phyloP scores from a whole-genome alignment of 1,284 basidiomycete genomes.

The Trichosporon ovoides region DNA sequence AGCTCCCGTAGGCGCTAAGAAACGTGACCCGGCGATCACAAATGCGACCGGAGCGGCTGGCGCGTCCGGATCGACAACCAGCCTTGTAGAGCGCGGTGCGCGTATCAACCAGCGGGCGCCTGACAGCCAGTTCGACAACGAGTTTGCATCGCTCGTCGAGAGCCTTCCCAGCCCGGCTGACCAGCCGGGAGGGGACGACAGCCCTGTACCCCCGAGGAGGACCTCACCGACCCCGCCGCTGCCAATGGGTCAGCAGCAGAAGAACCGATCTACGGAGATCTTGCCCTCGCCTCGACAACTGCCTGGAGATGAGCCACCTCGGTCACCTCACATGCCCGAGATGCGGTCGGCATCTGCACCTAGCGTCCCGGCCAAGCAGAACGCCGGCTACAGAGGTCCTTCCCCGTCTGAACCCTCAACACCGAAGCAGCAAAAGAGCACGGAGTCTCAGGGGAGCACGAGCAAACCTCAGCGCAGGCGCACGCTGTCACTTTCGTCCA shows the following conservation, averaged over 20 bases:
- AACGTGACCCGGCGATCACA: conserved; percentile 7
- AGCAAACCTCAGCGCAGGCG: conserved; percentile 10
- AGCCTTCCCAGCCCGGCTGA: neutral
- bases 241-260: neutral
- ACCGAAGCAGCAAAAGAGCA: conserved; percentile 8
- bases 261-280: neutral
- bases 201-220: neutral
- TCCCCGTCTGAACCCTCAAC: conserved; percentile 1
- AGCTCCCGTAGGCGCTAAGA: conserved; percentile 6
- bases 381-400: neutral
- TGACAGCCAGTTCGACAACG: neutral
- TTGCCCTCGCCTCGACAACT: neutral
- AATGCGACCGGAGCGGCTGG: neutral
- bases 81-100: neutral
- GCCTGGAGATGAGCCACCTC: neutral
- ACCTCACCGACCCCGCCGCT: neutral
- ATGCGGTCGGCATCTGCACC: neutral
- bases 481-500: conserved; percentile 11
- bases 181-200: neutral
- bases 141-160: conserved; percentile 1
- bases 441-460: neutral
- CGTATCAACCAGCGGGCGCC: neutral
- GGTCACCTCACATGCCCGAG: neutral
- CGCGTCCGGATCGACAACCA: neutral
- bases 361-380: neutral